A percentile compares a stretch with the other conserved stretches of the same genome.
Conservation (phyloP, 2,329 filamentous ascomycete species). For the Orbilia javanica region DNA sequence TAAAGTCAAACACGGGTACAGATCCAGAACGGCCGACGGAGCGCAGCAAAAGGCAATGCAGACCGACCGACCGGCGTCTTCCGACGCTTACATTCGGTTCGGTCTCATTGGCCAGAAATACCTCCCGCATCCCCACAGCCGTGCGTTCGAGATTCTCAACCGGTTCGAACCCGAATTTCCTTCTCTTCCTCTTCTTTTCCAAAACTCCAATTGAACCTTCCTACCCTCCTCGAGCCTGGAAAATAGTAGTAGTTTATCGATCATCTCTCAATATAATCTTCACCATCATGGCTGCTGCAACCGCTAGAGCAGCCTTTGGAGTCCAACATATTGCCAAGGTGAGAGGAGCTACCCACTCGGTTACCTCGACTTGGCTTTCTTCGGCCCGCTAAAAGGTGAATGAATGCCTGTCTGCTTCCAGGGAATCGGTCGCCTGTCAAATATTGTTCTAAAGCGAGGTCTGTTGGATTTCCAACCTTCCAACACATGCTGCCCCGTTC, state of each 20-base stretch:
- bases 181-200: not conserved
- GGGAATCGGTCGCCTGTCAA: constrained; percentile 57
- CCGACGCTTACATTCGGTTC: constrained; percentile 45
- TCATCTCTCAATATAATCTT: not conserved
- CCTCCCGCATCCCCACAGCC: constrained; percentile 13
- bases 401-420: constrained; percentile 23
- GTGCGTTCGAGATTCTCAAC: constrained; percentile 14
- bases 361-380: constrained; percentile 26
- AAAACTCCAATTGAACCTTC: not conserved
- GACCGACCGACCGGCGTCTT: constrained; percentile 4
- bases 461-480: constrained; percentile 35
- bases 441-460: constrained; percentile 47
- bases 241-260: not conserved
- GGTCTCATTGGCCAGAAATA: constrained; percentile 30
- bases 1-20: too few relatives aligned
- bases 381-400: constrained; percentile 29
- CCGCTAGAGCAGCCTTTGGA: constrained; percentile 50
- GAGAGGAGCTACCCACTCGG: not conserved
- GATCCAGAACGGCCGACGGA: too few relatives aligned
- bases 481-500: constrained; percentile 38
- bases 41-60: too few relatives aligned
- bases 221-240: not conserved
- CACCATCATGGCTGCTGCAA: constrained; percentile 32
- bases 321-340: constrained; percentile 57
- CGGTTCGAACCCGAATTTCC: not conserved